Evolutionary conservation across 1,284 basidiomycete genomes (phyloP).

Genomic region (Xerocomus nothofagi): DNA sequence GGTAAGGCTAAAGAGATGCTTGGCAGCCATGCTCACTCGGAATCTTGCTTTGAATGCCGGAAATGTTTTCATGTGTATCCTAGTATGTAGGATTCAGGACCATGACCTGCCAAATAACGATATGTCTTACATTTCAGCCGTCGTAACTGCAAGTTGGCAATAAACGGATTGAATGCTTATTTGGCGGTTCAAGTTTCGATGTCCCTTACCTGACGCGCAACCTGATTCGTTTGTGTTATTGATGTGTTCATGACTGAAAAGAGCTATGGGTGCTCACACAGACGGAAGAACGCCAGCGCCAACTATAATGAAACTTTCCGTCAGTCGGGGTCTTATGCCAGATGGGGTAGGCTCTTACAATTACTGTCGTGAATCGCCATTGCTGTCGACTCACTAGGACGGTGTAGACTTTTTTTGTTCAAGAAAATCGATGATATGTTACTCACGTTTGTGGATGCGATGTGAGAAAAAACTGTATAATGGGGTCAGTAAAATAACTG

Average conservation of each 20-base stretch:
- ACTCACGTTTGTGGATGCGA: constrained; percentile 35
- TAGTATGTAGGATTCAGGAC: constrained; percentile 4
- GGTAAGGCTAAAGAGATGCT: not conserved
- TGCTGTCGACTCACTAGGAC: constrained; percentile 26
- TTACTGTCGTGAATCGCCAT: constrained; percentile 25
- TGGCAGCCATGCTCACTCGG: constrained; percentile 18
- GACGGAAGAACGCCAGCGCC: constrained; percentile 30
- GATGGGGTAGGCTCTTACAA: constrained; percentile 19
- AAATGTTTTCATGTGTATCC: constrained; percentile 28
- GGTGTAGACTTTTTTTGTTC: not conserved
- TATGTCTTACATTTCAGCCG: constrained; percentile 40
- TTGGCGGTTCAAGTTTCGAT: not conserved
- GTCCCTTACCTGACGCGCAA: constrained; percentile 29
- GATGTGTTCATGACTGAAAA: not conserved
- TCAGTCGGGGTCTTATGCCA: not conserved
- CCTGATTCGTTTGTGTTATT: constrained; percentile 16
- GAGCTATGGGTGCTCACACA: constrained; percentile 36
- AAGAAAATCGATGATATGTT: not conserved
- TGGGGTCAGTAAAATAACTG: not conserved
- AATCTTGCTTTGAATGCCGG: constrained; percentile 27
- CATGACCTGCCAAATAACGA: not conserved
- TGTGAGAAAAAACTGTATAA: constrained; percentile 29
- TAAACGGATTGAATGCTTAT: not conserved
- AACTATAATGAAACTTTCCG: constrained; percentile 21
- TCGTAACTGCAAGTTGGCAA: constrained; percentile 31